phyloP scores from a whole-genome alignment of 2,329 filamentous ascomycete species.

The Penicillium sp. region DNA sequence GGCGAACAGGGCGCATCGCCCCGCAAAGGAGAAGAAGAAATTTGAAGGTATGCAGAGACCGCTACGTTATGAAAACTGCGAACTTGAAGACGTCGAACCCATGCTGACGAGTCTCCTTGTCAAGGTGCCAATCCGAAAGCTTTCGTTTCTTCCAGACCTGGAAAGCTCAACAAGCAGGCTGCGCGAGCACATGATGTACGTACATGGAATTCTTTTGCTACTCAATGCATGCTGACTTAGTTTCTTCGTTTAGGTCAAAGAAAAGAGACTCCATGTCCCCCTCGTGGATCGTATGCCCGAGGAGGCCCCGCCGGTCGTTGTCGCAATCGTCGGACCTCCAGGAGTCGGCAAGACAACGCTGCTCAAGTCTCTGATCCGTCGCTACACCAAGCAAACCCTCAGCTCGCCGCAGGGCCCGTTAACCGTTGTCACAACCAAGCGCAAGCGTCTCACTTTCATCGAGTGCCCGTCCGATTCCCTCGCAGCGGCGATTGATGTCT shows the following conservation, averaged over 20 bases:
- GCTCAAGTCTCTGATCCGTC: constrained; percentile 86
- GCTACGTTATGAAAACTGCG: constrained; percentile 11
- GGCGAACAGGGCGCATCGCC: constrained; percentile 77
- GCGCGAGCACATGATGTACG: constrained; percentile 54
- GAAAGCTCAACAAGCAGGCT: constrained; percentile 68
- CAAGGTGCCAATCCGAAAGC: constrained; percentile 80
- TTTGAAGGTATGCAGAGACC: constrained; percentile 51
- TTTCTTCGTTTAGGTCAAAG: constrained; percentile 65
- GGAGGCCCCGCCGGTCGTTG: constrained; percentile 87
- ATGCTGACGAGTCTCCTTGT: constrained; percentile 14
- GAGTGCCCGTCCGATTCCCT: constrained; percentile 94
- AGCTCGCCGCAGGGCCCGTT: constrained; percentile 86
- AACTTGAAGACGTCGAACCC: constrained; percentile 7
- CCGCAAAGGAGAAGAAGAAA: constrained; percentile 85
- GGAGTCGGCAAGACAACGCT: constrained; percentile 90
- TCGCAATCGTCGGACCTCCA: constrained; percentile 89
- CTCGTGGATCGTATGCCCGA: constrained; percentile 93
- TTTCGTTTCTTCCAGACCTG: constrained; percentile 78
- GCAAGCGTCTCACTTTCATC: constrained; percentile 87
- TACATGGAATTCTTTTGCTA: constrained; percentile 3
- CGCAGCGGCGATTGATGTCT: constrained; percentile 92
- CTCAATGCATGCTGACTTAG: constrained; percentile 16
- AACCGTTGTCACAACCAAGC: constrained; percentile 94
- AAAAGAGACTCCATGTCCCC: constrained; percentile 93
- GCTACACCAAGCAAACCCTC: constrained; percentile 94